A percentile compares a stretch with the other conserved stretches of the same genome.
phyloP scores from a whole-genome alignment of 2,329 filamentous ascomycete genomes.

The Ceratocystis lukuohia region DNA sequence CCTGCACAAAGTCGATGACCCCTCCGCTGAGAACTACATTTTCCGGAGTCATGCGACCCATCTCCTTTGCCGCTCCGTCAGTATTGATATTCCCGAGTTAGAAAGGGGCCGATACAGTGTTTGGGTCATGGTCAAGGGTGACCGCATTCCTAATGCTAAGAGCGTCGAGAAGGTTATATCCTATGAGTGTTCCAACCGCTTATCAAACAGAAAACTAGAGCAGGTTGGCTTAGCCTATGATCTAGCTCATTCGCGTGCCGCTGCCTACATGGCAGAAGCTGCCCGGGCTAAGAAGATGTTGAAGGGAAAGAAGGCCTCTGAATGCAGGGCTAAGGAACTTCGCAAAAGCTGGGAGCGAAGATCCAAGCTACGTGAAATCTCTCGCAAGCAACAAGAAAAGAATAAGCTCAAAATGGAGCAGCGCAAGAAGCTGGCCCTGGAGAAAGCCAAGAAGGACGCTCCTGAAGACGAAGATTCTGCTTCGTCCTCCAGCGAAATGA shows the following conservation, averaged over 20 bases:
- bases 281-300: constrained; percentile 37
- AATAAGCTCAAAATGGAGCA: constrained; percentile 28
- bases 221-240: constrained; percentile 47
- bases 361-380: constrained; percentile 32
- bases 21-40: constrained; percentile 44
- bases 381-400: constrained; percentile 31
- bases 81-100: constrained; percentile 43
- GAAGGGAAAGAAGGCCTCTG: constrained; percentile 37
- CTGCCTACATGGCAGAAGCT: constrained; percentile 37
- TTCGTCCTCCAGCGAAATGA: constrained; percentile 19
- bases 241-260: constrained; percentile 45
- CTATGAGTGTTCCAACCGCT: constrained; percentile 34
- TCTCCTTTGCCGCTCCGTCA: constrained; percentile 44
- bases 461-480: constrained; percentile 22
- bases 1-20: constrained; percentile 32
- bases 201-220: constrained; percentile 42
- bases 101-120: constrained; percentile 44
- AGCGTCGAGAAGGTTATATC: constrained; percentile 46
- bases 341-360: constrained; percentile 38
- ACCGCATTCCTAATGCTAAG: constrained; percentile 31
- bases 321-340: constrained; percentile 33
- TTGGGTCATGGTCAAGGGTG: constrained; percentile 41
- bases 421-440: constrained; percentile 20
- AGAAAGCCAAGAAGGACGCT: constrained; percentile 22
- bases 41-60: constrained; percentile 47